Conservation (phyloP, 305 asterid species). For the Fraxinus platypoda region DNA sequence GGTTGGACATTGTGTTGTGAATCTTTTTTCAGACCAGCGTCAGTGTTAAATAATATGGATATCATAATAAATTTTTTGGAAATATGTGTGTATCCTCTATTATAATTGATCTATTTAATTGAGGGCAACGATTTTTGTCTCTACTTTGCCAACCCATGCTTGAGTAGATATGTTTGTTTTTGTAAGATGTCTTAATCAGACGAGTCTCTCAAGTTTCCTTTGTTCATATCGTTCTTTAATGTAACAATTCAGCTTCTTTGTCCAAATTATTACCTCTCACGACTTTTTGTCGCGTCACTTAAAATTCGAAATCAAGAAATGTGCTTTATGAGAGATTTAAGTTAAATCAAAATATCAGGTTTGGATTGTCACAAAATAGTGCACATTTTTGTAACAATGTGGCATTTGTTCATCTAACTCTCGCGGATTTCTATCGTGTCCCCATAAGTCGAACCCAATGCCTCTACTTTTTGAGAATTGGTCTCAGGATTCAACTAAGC, state of each 20-base stretch:
- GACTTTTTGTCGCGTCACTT: no score
- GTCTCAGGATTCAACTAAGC: background rate
- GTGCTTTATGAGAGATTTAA: background rate
- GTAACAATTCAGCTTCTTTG: no score
- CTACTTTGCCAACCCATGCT: slow-evolving; percentile 6
- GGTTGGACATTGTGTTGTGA: background rate
- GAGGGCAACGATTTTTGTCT: slow-evolving; percentile 28
- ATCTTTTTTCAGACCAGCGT: slow-evolving; percentile 3
- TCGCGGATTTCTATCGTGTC: background rate
- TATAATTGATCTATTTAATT: background rate
- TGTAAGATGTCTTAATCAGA: background rate
- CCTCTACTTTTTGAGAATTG: background rate
- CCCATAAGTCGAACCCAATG: no score
- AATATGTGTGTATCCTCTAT: background rate
- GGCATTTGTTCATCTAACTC: no score
- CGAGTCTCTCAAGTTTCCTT: background rate
- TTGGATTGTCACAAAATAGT: background rate
- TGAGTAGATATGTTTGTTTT: background rate
- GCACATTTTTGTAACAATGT: background rate
- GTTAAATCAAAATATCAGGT: fast-evolving
- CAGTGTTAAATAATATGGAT: background rate
- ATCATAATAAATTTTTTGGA: background rate
- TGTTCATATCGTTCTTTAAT: no score
- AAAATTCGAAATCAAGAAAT: no score
- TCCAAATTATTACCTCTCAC: background rate